Evolutionary conservation across 495 filamentous ascomycete species (phyloP).

Genomic region (Xylaria acuta): DNA sequence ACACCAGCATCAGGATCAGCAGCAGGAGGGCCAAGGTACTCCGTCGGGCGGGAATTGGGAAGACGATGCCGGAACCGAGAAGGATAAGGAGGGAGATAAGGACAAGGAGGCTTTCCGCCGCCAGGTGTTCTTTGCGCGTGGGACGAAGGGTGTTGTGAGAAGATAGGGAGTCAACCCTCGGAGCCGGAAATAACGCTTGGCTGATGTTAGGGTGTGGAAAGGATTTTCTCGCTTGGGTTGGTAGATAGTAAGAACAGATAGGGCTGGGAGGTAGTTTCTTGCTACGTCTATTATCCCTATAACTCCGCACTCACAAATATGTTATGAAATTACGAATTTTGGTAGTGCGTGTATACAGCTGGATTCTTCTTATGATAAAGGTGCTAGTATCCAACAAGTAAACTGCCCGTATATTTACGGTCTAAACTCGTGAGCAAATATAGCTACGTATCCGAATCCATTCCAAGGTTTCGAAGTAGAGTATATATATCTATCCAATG

Average conservation of each 20-base stretch:
- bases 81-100: constrained; percentile 18
- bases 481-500: constrained; percentile 40
- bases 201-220: background rate
- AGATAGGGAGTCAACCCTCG: background rate
- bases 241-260: background rate
- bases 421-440: background rate
- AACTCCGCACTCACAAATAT: background rate
- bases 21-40: background rate
- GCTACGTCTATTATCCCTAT: background rate
- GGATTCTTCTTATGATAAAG: background rate
- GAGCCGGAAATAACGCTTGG: too few species aligned
- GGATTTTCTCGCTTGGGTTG: background rate
- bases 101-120: constrained; percentile 27
- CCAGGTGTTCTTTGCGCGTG: constrained; percentile 42
- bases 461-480: background rate
- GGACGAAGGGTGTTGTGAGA: constrained; percentile 33
- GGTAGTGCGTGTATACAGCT: background rate
- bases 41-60: background rate
- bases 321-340: background rate
- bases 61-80: background rate
- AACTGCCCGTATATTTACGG: background rate
- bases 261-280: background rate
- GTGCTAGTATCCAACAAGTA: background rate
- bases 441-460: background rate
- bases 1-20: constrained; percentile 2